phyloP scores from a whole-genome alignment of 345 rosid species.

The Anacardium occidentale region DNA sequence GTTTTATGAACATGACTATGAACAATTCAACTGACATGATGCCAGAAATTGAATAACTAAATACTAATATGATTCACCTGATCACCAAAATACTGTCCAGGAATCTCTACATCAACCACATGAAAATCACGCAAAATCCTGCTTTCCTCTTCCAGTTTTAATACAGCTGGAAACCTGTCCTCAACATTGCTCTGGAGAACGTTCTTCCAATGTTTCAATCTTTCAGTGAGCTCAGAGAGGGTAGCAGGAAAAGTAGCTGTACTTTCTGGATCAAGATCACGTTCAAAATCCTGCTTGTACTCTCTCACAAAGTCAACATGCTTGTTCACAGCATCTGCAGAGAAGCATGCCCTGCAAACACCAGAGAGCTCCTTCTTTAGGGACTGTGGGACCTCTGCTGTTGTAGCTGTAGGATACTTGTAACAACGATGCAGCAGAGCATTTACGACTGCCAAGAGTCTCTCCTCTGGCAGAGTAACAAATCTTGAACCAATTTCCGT shows the following conservation, averaged over 20 bases:
- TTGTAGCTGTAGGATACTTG: constrained; percentile 96
- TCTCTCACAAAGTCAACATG: constrained; percentile 98
- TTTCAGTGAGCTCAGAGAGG: constrained; percentile 81
- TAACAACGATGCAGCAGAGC: constrained; percentile 97
- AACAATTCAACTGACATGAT: not conserved
- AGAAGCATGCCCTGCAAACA: constrained; percentile 98
- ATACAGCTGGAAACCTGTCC: constrained; percentile 92
- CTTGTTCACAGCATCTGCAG: constrained; percentile 95
- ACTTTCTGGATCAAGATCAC: constrained; percentile 97
- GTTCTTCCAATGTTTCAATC: constrained; percentile 96
- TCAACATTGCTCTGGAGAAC: constrained; percentile 97
- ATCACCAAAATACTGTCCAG: constrained; percentile 95
- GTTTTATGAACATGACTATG: not conserved
- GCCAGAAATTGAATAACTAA: constrained; percentile 4
- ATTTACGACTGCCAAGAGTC: constrained; percentile 95
- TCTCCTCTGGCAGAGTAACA: constrained; percentile 95
- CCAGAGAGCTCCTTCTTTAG: constrained; percentile 98
- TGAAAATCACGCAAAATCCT: constrained; percentile 85
- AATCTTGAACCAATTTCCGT: constrained; percentile 97
- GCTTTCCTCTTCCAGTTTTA: constrained; percentile 98
- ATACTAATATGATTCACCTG: constrained; percentile 49
- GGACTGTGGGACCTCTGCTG: constrained; percentile 97
- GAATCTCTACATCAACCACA: constrained; percentile 98
- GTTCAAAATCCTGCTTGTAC: constrained; percentile 95
- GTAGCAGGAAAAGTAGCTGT: constrained; percentile 87